Percentiles rank a stretch among this genome's conserved stretches.
Conservation (phyloP, 2,329 filamentous ascomycete genomes). For the Cryphonectria nitschkei region DNA sequence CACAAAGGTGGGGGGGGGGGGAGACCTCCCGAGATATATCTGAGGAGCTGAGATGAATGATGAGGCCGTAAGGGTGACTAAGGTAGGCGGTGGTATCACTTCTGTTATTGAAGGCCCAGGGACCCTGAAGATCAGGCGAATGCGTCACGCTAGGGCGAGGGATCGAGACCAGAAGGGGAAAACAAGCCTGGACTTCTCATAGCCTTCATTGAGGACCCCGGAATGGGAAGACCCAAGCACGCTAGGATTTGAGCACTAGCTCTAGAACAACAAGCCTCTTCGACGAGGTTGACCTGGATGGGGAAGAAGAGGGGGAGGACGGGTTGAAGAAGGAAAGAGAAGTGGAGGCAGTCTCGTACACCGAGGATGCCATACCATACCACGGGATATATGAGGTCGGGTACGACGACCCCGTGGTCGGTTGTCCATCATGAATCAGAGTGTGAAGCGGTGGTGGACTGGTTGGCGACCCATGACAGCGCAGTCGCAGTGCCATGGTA, state of each 20-base stretch:
- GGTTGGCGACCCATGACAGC: neutral
- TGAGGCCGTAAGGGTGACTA: conserved; percentile 5
- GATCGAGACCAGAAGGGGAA: conserved; percentile 2
- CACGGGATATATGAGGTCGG: neutral
- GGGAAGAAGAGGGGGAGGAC: neutral
- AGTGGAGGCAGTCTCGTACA: neutral
- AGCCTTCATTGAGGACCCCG: conserved; percentile 3
- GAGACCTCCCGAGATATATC: neutral
- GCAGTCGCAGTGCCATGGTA: neutral
- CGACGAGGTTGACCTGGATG: neutral
- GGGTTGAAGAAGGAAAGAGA: neutral
- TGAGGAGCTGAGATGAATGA: neutral
- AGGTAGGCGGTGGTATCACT: neutral
- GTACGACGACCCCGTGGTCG: neutral
- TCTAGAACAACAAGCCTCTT: neutral
- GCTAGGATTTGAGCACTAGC: neutral
- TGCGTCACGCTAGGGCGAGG: conserved; percentile 18
- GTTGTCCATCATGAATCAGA: neutral
- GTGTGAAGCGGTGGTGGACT: neutral
- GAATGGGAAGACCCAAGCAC: neutral
- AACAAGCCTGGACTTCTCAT: conserved; percentile 3
- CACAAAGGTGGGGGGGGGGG: neutral
- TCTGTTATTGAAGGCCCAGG: neutral
- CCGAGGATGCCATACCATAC: neutral
- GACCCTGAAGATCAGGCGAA: conserved; percentile 18